phyloP scores from a whole-genome alignment of 192 early-diverging fungal genomes.

The Lunasporangiospora selenospora region DNA sequence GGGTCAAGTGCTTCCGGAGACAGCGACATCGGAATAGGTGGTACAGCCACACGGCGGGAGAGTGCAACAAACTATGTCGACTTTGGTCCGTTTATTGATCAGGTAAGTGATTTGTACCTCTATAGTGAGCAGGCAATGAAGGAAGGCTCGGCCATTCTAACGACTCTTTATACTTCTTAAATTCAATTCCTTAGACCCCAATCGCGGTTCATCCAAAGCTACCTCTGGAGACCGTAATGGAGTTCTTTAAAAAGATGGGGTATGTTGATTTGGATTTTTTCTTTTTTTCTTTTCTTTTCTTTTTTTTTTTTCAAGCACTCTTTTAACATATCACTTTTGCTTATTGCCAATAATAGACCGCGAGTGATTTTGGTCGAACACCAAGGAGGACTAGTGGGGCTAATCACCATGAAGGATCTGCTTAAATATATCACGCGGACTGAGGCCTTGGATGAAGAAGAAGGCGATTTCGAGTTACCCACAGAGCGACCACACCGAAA shows the following conservation, averaged over 20 bases:
- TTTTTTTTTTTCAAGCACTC: background rate
- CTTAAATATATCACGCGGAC: constrained; percentile 63
- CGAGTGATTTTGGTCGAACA: constrained; percentile 73
- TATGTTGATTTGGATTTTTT: constrained; percentile 1
- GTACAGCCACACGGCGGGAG: constrained; percentile 11
- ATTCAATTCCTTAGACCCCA: constrained; percentile 61
- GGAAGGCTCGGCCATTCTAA: too few species aligned
- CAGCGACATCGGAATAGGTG: constrained; percentile 6
- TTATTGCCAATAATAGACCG: constrained; percentile 49
- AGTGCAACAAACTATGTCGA: constrained; percentile 52
- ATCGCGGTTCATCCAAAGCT: constrained; percentile 73
- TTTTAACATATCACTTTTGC: background rate
- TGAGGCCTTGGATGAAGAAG: constrained; percentile 48
- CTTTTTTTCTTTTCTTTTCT: background rate
- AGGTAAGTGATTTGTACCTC: constrained; percentile 41
- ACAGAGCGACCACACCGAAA: too few species aligned
- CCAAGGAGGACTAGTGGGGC: constrained; percentile 64
- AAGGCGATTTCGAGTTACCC: constrained; percentile 25
- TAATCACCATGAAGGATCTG: constrained; percentile 82
- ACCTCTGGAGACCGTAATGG: constrained; percentile 75
- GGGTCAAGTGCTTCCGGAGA: background rate
- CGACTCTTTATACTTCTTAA: constrained; percentile 23
- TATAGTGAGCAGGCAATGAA: too few species aligned
- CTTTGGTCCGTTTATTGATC: constrained; percentile 62
- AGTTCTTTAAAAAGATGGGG: constrained; percentile 88